Evolutionary conservation across 257 asterid species (phyloP).

Genomic region (Cynanchum wilfordii): DNA sequence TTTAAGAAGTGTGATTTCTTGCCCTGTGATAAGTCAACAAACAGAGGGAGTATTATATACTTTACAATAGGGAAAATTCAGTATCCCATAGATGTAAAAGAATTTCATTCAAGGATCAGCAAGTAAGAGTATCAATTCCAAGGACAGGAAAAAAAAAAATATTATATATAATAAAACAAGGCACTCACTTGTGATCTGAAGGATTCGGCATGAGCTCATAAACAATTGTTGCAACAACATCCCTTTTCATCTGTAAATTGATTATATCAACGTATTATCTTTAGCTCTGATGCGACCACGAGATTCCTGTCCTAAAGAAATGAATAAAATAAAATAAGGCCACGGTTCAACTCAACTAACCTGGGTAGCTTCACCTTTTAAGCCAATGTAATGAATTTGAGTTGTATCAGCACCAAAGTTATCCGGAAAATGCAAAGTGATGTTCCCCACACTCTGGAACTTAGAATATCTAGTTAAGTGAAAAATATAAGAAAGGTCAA

Average conservation of each 20-base stretch:
- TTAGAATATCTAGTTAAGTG: slow-evolving; percentile 65
- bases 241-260: slow-evolving; percentile 74
- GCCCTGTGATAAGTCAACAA: no score
- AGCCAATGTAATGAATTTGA: slow-evolving; percentile 89
- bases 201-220: slow-evolving; percentile 96
- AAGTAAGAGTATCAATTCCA: not conserved
- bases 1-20: no score
- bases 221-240: slow-evolving; percentile 83
- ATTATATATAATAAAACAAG: not conserved
- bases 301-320: not conserved
- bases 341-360: slow-evolving; percentile 28
- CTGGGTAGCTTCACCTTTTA: slow-evolving; percentile 99
- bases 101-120: not conserved
- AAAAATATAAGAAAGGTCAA: slow-evolving; percentile 13
- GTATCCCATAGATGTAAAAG: not conserved
- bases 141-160: not conserved
- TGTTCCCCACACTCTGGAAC: slow-evolving; percentile 88
- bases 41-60: no score
- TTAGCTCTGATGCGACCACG: not conserved
- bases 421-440: slow-evolving; percentile 93
- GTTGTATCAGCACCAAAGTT: slow-evolving; percentile 87
- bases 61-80: not conserved
- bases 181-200: slow-evolving; percentile 95
- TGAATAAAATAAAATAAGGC: not conserved
- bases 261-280: slow-evolving; percentile 3